Evolutionary conservation across 352 stramenopile species (phyloP), one percentile per base, ranked within the genome.

Genomic region (Pythium rishiriense): DNA sequence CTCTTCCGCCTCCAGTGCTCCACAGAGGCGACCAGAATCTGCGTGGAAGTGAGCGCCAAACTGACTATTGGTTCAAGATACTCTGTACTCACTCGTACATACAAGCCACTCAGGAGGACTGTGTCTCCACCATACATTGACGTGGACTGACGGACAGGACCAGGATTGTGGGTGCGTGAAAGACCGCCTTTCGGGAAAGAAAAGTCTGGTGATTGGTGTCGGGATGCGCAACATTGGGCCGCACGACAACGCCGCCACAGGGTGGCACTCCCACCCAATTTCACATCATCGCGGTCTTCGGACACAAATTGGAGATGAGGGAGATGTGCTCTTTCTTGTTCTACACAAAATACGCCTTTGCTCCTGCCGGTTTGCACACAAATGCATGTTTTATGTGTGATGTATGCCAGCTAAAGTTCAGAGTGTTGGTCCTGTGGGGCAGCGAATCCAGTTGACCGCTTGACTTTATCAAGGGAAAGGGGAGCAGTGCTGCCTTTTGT

Each of bases 401-500:
- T n/a, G n/a, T n/a, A n/a, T n/a, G n/a, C n/a, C n/a, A n/a, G n/a
- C 35, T 19, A 42, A 3, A 4, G 35, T 4, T 17, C 35, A 42
- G 35, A 42, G 35, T 42, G 35, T 42, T 42, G 14, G 35, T 42
- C 37, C 7, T 43, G 37, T 17, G 6, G 33, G 33, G 31, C 45
- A 8, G 29, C 22, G 22, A 52, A 35, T 52, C 46, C 25, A 52
- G 46, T 31, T 52, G 46, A 52, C 46, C 24, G 15, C 46, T 25
- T 42, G 28, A 49, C 42, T 28, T 49, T n/a, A n/a, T n/a, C n/a
- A 49, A 57, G 57, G 57, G 57, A 17, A 64, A 64, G 57, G 57
- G 57, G 57, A 64, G 57, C 48, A 46, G 50, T n/a, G n/a, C n/a
- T n/a, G n/a, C n/a, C n/a, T n/a, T 43, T 29, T 15, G 28, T 22